A percentile compares a stretch with the other conserved stretches of the same genome.
Conservation (phyloP, 345 rosid genomes). For the Arabis alpina region DNA sequence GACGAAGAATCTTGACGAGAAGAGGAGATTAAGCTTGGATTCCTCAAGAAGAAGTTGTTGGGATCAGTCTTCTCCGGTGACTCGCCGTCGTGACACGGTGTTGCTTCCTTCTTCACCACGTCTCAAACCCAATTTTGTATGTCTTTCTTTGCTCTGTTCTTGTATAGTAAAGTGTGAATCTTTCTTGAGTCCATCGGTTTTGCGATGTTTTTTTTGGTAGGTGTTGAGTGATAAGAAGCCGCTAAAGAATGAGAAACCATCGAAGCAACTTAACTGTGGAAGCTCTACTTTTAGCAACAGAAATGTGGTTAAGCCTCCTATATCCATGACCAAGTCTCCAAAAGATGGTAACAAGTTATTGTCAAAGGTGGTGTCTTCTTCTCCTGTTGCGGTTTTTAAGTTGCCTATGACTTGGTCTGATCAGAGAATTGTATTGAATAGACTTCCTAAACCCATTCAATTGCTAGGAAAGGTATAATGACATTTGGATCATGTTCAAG, state of each 20-base stretch:
- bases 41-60: constrained; percentile 54
- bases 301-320: constrained; percentile 34
- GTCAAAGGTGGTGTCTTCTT: constrained; percentile 38
- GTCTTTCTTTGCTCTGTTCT: neutral
- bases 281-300: constrained; percentile 39
- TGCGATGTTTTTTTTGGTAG: constrained; percentile 28
- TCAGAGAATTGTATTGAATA: constrained; percentile 44
- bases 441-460: constrained; percentile 46
- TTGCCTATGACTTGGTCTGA: constrained; percentile 46
- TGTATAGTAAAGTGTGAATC: neutral
- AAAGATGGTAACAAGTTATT: constrained; percentile 36
- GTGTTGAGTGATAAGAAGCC: constrained; percentile 37
- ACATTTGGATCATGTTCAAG: neutral
- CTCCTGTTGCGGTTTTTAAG: constrained; percentile 40
- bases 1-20: constrained; percentile 26
- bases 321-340: constrained; percentile 23
- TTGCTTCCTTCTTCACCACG: constrained; percentile 39
- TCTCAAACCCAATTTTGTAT: constrained; percentile 36
- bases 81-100: constrained; percentile 32
- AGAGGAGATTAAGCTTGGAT: constrained; percentile 56
- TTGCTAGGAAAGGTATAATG: constrained; percentile 48
- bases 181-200: neutral
- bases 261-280: constrained; percentile 33
- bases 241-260: constrained; percentile 33
- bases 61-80: constrained; percentile 44